Evolutionary conservation across 176 grass and related monocot species (phyloP).

Genomic region (Triticum dicoccoides): DNA sequence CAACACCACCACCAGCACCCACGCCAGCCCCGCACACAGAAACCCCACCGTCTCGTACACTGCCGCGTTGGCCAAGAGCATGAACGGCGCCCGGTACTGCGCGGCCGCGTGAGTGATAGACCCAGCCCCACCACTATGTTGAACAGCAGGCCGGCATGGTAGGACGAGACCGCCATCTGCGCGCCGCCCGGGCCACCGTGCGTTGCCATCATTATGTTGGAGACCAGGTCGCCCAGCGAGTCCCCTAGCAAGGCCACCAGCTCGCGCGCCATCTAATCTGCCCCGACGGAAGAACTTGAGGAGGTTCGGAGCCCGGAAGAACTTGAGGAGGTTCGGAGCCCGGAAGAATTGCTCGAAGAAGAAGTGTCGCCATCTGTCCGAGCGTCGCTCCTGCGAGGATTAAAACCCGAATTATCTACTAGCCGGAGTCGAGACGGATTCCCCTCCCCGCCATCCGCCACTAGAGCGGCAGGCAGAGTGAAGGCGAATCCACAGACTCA

Average conservation of each 20-base stretch:
- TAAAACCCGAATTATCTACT: no score
- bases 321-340: no score
- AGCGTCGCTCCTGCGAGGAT: no score
- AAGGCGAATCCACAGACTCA: no score
- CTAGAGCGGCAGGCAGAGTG: no score
- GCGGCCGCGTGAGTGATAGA: constrained; percentile 51
- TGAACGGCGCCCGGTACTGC: constrained; percentile 45
- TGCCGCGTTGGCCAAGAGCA: constrained; percentile 36
- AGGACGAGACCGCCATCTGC: constrained; percentile 70
- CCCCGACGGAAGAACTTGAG: no score
- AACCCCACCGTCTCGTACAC: constrained; percentile 75
- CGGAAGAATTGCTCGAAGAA: no score
- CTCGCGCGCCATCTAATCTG: no score
- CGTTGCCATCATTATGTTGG: constrained; percentile 63
- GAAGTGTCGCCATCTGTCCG: no score
- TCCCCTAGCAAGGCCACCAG: constrained; percentile 33
- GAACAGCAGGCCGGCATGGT: constrained; percentile 77
- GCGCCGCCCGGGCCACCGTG: constrained; percentile 59
- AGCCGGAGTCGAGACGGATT: no score
- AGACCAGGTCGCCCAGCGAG: constrained; percentile 78
- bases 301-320: no score
- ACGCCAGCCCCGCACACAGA: constrained; percentile 48
- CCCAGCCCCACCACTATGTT: constrained; percentile 76
- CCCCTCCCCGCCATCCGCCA: no score
- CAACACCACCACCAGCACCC: constrained; percentile 68